Percentiles rank a stretch among this genome's conserved stretches.
Evolutionary conservation across 345 rosid genomes (phyloP).

Genomic region (Limnanthes douglasii): DNA sequence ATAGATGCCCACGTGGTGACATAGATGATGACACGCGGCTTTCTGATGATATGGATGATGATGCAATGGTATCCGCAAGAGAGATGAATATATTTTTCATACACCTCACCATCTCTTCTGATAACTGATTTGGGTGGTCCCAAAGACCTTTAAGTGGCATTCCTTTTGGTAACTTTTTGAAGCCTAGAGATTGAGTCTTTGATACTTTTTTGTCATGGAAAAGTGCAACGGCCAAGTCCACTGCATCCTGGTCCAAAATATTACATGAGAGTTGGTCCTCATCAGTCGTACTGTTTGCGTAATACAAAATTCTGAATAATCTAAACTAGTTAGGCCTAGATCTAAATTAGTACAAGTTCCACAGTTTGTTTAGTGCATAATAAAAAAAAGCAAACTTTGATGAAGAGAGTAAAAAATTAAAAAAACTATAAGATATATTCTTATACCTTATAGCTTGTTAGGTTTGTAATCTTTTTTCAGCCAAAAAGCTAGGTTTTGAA

Average conservation of each 20-base stretch:
- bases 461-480: too few relatives aligned
- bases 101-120: constrained; percentile 87
- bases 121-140: constrained; percentile 67
- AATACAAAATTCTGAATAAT: too few relatives aligned
- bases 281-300: neutral
- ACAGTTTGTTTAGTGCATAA: too few relatives aligned
- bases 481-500: too few relatives aligned
- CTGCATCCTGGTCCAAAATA: constrained; percentile 23
- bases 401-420: too few relatives aligned
- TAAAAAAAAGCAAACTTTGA: too few relatives aligned
- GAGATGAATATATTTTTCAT: constrained; percentile 83
- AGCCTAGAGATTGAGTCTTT: constrained; percentile 12
- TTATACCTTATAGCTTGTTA: too few relatives aligned
- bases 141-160: constrained; percentile 47
- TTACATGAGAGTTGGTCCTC: constrained; percentile 5
- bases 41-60: constrained; percentile 30
- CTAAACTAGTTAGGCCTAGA: too few relatives aligned
- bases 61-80: constrained; percentile 53
- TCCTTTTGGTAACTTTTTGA: constrained; percentile 32
- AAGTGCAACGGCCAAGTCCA: constrained; percentile 12
- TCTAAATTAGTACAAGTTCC: too few relatives aligned
- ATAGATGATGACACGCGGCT: constrained; percentile 47
- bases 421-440: too few relatives aligned
- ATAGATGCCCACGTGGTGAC: constrained; percentile 79
- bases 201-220: constrained; percentile 17